These are phyloP conservation scores for Aspergillus jensenii DNA, from an alignment of 2,329 filamentous ascomycete genomes.

Conservation along the genomic window DNA sequence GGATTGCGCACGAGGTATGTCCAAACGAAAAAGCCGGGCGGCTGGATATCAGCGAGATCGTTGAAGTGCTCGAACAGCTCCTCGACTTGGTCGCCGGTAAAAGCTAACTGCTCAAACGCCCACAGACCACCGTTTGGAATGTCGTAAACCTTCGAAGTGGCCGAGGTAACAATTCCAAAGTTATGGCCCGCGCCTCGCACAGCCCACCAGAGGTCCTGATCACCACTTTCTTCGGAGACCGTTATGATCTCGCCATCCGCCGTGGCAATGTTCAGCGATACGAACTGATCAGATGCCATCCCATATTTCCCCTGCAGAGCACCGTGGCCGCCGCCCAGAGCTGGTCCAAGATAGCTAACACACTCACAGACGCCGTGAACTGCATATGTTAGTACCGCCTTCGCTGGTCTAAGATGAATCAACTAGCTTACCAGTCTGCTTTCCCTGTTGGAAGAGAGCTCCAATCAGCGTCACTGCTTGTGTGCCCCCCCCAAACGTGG, in stretches of 20 bases:
- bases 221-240: background rate
- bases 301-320: slow-evolving; percentile 55
- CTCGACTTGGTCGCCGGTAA: slow-evolving; percentile 8
- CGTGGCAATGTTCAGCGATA: slow-evolving; percentile 53
- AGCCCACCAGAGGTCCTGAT: slow-evolving; percentile 54
- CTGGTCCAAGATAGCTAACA: slow-evolving; percentile 48
- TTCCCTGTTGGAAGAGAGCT: slow-evolving; percentile 50
- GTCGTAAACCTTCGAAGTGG: slow-evolving; percentile 48
- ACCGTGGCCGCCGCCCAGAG: slow-evolving; percentile 59
- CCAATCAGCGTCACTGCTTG: slow-evolving; percentile 48
- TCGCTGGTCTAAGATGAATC: background rate
- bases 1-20: slow-evolving; percentile 4
- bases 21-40: slow-evolving; percentile 10
- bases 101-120: slow-evolving; percentile 9
- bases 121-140: slow-evolving; percentile 12
- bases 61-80: slow-evolving; percentile 11
- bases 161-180: slow-evolving; percentile 55
- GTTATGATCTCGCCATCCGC: slow-evolving; percentile 42
- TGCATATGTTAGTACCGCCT: background rate
- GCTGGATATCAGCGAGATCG: slow-evolving; percentile 7
- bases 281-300: slow-evolving; percentile 54
- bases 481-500: slow-evolving; percentile 50
- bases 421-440: slow-evolving; percentile 43
- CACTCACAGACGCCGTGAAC: slow-evolving; percentile 55
- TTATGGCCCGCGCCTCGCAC: slow-evolving; percentile 57